Conservation (phyloP, 73 alveolate species). For the Paramecium caudatum region DNA sequence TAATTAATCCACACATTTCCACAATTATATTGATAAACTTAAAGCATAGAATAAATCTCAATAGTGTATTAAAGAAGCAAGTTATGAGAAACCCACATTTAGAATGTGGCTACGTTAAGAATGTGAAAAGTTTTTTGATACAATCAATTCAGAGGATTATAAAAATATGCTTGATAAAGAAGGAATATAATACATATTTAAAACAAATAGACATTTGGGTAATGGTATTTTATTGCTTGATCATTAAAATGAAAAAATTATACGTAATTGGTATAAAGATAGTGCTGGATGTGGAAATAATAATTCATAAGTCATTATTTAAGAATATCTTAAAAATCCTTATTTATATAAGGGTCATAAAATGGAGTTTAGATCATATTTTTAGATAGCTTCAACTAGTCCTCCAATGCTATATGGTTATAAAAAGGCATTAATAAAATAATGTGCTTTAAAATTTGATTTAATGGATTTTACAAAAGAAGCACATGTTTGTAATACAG, state of each 20-base stretch:
- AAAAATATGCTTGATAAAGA: not conserved
- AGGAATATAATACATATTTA: conserved; percentile 30
- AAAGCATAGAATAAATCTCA: not conserved
- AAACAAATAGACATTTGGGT: conserved; percentile 65
- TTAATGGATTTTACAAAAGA: conserved; percentile 55
- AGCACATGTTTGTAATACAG: conserved; percentile 65
- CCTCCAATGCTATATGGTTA: conserved; percentile 64
- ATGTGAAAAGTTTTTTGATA: conserved; percentile 41
- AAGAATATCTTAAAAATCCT: conserved; percentile 61
- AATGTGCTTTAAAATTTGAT: conserved; percentile 66
- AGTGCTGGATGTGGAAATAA: conserved; percentile 40
- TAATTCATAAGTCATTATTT: not conserved
- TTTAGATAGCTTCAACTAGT: conserved; percentile 64
- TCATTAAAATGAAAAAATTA: conserved; percentile 48
- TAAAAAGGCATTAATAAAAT: conserved; percentile 43
- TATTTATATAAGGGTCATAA: conserved; percentile 59
- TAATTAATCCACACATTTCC: conserved; percentile 53
- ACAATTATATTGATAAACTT: conserved; percentile 47
- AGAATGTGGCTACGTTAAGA: conserved; percentile 62
- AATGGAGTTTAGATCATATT: conserved; percentile 67
- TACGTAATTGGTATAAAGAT: conserved; percentile 51
- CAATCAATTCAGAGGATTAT: not conserved
- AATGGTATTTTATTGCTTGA: conserved; percentile 52
- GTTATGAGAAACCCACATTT: conserved; percentile 62
- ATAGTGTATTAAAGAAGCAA: conserved; percentile 53